Percentiles rank a stretch among this genome's conserved stretches.
These are phyloP conservation scores for Pythium grandisporangium DNA, from an alignment of 352 stramenopile species.

Conservation along the genomic window DNA sequence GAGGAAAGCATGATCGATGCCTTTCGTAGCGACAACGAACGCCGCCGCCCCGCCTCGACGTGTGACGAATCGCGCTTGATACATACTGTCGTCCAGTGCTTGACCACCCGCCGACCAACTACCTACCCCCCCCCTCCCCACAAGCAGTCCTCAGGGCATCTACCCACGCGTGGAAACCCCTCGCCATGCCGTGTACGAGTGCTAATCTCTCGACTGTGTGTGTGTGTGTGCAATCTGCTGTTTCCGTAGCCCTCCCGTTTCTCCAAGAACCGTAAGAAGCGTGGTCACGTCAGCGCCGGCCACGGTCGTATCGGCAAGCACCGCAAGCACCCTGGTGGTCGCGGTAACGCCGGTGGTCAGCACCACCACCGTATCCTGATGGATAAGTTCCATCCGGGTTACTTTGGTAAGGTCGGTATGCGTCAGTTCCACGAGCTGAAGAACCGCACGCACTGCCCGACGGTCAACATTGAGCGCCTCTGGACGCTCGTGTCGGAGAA, in stretches of 20 bases:
- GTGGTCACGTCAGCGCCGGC: slow-evolving; percentile 98
- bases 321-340: slow-evolving; percentile 99
- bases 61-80: no score
- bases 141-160: no score
- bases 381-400: slow-evolving; percentile 99
- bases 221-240: no score
- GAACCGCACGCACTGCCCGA: slow-evolving; percentile 96
- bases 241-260: slow-evolving; percentile 65
- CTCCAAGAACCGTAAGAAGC: slow-evolving; percentile 99
- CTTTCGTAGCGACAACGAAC: no score
- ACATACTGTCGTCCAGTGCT: no score
- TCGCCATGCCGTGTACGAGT: no score
- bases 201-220: no score
- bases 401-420: slow-evolving; percentile 99
- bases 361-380: slow-evolving; percentile 99
- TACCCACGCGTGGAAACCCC: no score
- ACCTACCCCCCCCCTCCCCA: no score
- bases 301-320: slow-evolving; percentile 99
- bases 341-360: slow-evolving; percentile 99
- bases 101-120: no score
- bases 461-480: slow-evolving; percentile 99
- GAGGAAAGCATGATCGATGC: no score
- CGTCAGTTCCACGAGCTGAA: slow-evolving; percentile 97
- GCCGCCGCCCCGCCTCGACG: no score
- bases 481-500: slow-evolving; percentile 98